These are phyloP conservation scores for Wallacemonas sp. DNA, from an alignment of 208 protist genomes.

Conservation along the genomic window DNA sequence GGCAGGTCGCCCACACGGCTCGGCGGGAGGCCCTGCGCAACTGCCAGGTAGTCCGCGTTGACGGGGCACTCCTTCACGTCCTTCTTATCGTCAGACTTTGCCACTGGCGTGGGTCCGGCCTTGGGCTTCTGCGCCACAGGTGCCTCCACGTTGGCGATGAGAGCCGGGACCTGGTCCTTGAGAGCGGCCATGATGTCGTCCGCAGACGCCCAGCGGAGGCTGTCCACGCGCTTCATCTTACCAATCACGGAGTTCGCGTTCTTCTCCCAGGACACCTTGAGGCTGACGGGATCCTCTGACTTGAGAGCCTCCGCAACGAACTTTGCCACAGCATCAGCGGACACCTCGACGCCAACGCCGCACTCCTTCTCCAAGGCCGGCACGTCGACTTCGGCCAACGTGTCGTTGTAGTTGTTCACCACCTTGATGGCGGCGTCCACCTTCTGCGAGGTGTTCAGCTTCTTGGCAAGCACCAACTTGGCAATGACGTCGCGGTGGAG, in stretches of 20 bases:
- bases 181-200: constrained; percentile 57
- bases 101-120: not conserved
- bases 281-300: constrained; percentile 38
- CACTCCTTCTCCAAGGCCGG: constrained; percentile 59
- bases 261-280: constrained; percentile 78
- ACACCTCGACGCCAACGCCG: constrained; percentile 75
- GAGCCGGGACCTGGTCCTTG: constrained; percentile 57
- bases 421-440: constrained; percentile 79
- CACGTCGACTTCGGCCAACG: constrained; percentile 29
- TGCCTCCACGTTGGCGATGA: constrained; percentile 47
- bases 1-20: constrained; percentile 53
- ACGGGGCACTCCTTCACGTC: constrained; percentile 45
- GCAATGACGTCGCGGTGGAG: constrained; percentile 73
- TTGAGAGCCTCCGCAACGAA: constrained; percentile 57
- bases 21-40: constrained; percentile 41
- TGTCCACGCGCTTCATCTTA: constrained; percentile 68
- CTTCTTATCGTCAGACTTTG: constrained; percentile 19
- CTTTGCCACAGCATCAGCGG: constrained; percentile 34
- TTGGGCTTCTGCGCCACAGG: constrained; percentile 4
- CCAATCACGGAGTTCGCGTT: constrained; percentile 83
- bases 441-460: constrained; percentile 83
- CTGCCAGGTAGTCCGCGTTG: constrained; percentile 45
- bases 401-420: constrained; percentile 49
- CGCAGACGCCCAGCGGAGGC: constrained; percentile 78
- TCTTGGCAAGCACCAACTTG: constrained; percentile 44